Evolutionary conservation across 2,329 filamentous ascomycete genomes (phyloP), one percentile per base, ranked within the genome.

Genomic region (Xylariales sp.): DNA sequence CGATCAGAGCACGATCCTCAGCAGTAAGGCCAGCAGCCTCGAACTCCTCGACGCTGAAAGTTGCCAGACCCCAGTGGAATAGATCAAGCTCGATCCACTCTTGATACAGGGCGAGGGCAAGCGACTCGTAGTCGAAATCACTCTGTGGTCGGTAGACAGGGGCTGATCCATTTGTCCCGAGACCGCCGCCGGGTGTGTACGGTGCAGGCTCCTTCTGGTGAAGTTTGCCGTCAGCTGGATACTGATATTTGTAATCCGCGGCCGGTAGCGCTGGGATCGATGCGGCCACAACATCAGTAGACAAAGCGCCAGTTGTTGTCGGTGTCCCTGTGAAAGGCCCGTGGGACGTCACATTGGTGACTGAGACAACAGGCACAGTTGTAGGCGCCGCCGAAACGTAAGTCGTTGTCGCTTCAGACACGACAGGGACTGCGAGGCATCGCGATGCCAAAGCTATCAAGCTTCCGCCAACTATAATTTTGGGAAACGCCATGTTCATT

Each of bases 51-150:
- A 71, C 76, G 1, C 78, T 79, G 62, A 87, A 93, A 0, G 70
- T 76, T 0, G 76, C 78, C 3, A 93, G 72, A 11, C 84, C 86
- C 56, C 84, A 80, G 60, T 86, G 81, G 73, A 93, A 93, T 11
- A 88, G 72, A 57, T 93, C 88, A 1, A 93, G 71, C 64, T 93
- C 86, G 40, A 91, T 88, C 76, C 80, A 93, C 62, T 93, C 87
- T 53, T 89, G 84, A 57, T 91, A 90, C 0, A 91, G 68, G 10
- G 76, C 85, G 10, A 93, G 69, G 1, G 80, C 75, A 21, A 93
- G 72, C 0, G 85, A 89, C 58, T 91, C 74, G 58, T 84, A 93
- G 61, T 93, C 88, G 56, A 89, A 93, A 55, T 94, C 88, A 48
- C 82, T 87, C 53, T 87, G 74, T 0, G 86, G 81, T 46, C 84